Base-by-base conservation (phyloP, 306 rosid genomes). In the Gillenia trifoliata region DNA sequence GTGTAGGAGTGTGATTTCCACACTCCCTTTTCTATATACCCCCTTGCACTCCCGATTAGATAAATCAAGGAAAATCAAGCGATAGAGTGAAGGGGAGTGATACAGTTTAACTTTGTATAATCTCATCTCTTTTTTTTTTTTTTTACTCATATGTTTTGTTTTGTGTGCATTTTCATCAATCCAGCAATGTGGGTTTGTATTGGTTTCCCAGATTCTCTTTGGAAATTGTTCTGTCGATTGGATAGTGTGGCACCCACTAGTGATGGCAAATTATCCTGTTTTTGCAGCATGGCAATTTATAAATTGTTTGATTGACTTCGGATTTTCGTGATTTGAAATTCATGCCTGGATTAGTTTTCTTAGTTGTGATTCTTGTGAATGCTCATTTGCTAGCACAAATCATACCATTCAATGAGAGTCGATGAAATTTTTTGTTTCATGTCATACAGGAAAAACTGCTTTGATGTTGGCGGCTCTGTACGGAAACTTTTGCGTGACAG, bases 391-490 rank as follows among this genome's bases (percentile, higher is more conserved):
- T 20, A 8, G 43, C 16, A 9, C 3, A 2, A 33, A 19, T 64
- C 3, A 1, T 40, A 6, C 20, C 0, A 8, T 41, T 41, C 34
- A 66, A 11, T 41, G 55, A 60, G 8, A 59, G 70, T 26, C 78
- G 72, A 67, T 64, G 73, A 73, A 40, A 29, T n/a, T n/a, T 64
- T 5, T 40, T 54, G 56, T 43, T 77, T 70, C 72, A 47, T 55
- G 31, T 25, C 34, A 6, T 86, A 54, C 82, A 92, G 98, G 81
- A 94, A 94, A n/a, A 84, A 94, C 99, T 13, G 99, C 97, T 85
- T 80, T 94, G 52, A 94, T 94, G 99, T 77, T 94, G n/a, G n/a
- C n/a, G 80, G 93, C 95, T 70, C 91, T 94, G 6, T 94, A n/a
- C n/a, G 99, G 75, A 87, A 81, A 75, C 34, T 52, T 22, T 77